Base-by-base conservation (phyloP, 768 basidiomycete species). In the Auricularia sp. region DNA sequence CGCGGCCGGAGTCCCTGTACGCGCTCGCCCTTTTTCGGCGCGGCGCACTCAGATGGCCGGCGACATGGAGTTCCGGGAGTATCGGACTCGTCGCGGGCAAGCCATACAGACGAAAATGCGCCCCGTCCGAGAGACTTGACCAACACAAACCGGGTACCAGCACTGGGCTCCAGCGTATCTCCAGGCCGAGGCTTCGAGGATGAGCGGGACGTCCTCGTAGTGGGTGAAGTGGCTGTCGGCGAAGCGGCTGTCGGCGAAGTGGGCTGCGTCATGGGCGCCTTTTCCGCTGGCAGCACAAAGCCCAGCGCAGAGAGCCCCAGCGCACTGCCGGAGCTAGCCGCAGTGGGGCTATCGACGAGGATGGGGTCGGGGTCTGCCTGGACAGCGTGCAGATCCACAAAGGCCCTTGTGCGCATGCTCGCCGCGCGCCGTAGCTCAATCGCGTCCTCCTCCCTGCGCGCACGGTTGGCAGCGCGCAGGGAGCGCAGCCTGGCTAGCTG, bases 71-170 rank as follows among this genome's bases (percentile, higher is more conserved):
- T 10, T 54, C 11, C 34, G 7, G 14, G 23, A 29, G 23, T 1
- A 1, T 59, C 56, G 56, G 23, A 29, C 34, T 82, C 73, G 68
- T 83, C 83, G 56, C 81, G 78, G 2, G 87, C 88, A 6, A 89
- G 80, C 87, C 88, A 91, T 14, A 92, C 90, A 60, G 80, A 80
- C 59, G 84, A 86, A 73, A 92, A 92, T 1, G 88, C 83, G 51
- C 90, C 90, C 42, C 84, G 81, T 23, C 90, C 90, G 2, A 92
- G 78, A 3, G 78, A 74, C 1, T 77, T 78, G 36, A 83, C 68
- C 7, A 91, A 81, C 23, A 62, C 63, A 43, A 70, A 33, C 11
- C 56, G 56, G 12, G 29, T 29, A 11, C 23, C 18, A 6, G 33
- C 2, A 6, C 6, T 6, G 23, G 56, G 56, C 12, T 23, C 56